These are phyloP conservation scores for Myriosclerotinia curreyana DNA, from an alignment of 2,329 filamentous ascomycete species.

Conservation along the genomic window DNA sequence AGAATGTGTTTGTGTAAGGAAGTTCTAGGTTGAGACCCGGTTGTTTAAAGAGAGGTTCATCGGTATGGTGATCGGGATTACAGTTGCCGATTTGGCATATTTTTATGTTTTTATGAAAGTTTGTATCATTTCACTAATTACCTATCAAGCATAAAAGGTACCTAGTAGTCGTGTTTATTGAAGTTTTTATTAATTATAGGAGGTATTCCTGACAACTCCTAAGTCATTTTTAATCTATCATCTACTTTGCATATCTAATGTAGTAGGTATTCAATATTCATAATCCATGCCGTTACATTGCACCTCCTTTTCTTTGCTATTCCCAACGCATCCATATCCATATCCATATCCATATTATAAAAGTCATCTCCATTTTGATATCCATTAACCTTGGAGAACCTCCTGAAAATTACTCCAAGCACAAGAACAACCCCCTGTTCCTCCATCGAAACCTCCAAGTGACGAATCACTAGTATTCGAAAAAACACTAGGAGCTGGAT, in stretches of 20 bases:
- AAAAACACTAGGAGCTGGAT: constrained; percentile 45
- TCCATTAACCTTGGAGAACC: constrained; percentile 19
- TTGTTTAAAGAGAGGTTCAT: constrained; percentile 4
- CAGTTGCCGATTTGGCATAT: neutral
- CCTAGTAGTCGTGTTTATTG: neutral
- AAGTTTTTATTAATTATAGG: neutral
- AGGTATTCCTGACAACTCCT: neutral
- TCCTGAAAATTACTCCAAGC: constrained; percentile 53
- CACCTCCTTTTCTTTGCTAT: neutral
- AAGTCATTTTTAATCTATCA: constrained; percentile 6
- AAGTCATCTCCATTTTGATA: constrained; percentile 9
- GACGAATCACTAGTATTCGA: constrained; percentile 41
- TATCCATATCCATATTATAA: constrained; percentile 3
- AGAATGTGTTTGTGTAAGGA: neutral
- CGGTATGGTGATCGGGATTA: neutral
- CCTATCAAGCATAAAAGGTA: neutral
- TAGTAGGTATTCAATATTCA: constrained; percentile 13
- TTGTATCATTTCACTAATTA: too few species aligned
- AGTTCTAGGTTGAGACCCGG: neutral
- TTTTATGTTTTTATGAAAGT: constrained; percentile 1
- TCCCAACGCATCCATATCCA: neutral
- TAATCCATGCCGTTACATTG: constrained; percentile 11
- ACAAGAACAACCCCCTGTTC: constrained; percentile 60
- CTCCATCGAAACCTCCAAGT: constrained; percentile 61
- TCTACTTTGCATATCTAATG: constrained; percentile 14